These are phyloP conservation scores for Botrytis medusae DNA, from an alignment of 2,329 filamentous ascomycete genomes.

Conservation along the genomic window DNA sequence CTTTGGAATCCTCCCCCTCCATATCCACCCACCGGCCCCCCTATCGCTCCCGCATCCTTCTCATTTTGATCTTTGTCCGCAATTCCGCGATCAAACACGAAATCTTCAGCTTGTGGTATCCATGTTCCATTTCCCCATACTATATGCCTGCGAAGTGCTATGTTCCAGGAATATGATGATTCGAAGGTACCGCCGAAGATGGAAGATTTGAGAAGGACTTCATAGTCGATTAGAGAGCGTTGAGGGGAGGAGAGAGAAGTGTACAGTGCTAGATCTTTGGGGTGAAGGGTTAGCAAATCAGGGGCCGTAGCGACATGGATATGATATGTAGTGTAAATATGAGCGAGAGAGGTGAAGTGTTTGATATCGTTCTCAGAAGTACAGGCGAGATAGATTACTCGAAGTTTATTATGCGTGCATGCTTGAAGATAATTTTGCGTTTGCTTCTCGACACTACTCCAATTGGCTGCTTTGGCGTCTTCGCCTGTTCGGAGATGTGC, in stretches of 20 bases:
- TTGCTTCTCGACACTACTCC: slow-evolving; percentile 5
- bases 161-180: slow-evolving; percentile 9
- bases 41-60: background rate
- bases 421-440: slow-evolving; percentile 19
- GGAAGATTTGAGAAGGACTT: slow-evolving; percentile 13
- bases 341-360: slow-evolving; percentile 8
- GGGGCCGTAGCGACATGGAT: slow-evolving; percentile 9
- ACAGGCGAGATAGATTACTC: slow-evolving; percentile 10
- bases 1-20: slow-evolving; percentile 20
- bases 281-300: background rate
- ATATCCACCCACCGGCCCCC: slow-evolving; percentile 15
- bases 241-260: background rate
- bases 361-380: slow-evolving; percentile 1
- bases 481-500: slow-evolving; percentile 43
- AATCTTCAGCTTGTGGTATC: slow-evolving; percentile 1
- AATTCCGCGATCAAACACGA: background rate
- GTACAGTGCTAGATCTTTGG: background rate
- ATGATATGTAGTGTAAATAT: background rate
- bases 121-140: slow-evolving; percentile 21
- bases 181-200: slow-evolving; percentile 16
- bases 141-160: slow-evolving; percentile 12
- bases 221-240: slow-evolving; percentile 1
- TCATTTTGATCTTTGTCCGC: background rate
- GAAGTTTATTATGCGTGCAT: slow-evolving; percentile 12
- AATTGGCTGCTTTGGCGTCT: slow-evolving; percentile 36